A percentile compares a stretch with the other conserved stretches of the same genome.
These are phyloP conservation scores for Verticillium klebahnii DNA, from an alignment of 2,329 filamentous ascomycete species.

Conservation along the genomic window DNA sequence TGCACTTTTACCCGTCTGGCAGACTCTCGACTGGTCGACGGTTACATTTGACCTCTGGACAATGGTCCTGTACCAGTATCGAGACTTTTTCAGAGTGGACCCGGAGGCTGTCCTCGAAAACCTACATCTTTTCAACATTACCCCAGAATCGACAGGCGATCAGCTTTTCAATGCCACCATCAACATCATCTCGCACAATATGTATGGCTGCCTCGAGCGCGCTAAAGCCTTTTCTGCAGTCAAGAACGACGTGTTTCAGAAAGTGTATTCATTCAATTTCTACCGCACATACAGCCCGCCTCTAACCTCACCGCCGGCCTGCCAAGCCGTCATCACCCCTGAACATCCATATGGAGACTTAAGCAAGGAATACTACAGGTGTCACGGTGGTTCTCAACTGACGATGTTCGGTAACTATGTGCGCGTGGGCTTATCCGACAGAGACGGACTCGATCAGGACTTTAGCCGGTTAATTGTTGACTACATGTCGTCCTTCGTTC, in stretches of 20 bases:
- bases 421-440: conserved; percentile 24
- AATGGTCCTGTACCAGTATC: neutral
- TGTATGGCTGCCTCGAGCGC: conserved; percentile 28
- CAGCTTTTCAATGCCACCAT: neutral
- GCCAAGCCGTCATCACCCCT: conserved; percentile 19
- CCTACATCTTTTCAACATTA: neutral
- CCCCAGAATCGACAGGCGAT: neutral
- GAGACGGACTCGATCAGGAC: conserved; percentile 28
- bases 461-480: conserved; percentile 27
- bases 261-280: conserved; percentile 30
- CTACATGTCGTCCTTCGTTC: conserved; percentile 29
- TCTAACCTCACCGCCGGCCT: conserved; percentile 23
- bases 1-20: neutral
- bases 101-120: neutral
- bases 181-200: neutral
- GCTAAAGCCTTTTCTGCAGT: conserved; percentile 27
- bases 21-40: neutral
- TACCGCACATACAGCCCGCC: conserved; percentile 32
- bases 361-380: conserved; percentile 33
- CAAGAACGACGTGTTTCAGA: conserved; percentile 22
- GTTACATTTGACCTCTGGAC: neutral
- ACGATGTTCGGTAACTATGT: conserved; percentile 30
- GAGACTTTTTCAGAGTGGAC: neutral
- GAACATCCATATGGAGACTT: conserved; percentile 26
- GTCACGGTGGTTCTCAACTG: conserved; percentile 33